phyloP scores from a whole-genome alignment of 1,284 basidiomycete species.

The Moesziomyces globuligerus region DNA sequence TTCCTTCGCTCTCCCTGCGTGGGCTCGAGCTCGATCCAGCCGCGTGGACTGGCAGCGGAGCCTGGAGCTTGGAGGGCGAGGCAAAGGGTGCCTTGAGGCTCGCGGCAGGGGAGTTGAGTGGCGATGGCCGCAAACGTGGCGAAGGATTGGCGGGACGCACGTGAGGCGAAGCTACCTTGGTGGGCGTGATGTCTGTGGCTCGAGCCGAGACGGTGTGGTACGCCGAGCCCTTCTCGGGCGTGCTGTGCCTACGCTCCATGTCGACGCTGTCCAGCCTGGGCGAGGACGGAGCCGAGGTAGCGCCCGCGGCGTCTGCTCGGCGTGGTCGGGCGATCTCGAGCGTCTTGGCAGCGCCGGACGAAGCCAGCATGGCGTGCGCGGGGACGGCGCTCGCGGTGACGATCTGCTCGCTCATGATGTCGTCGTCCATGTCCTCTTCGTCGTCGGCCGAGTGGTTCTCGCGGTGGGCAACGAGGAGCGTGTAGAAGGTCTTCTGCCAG shows the following conservation, averaged over 20 bases:
- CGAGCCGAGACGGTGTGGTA: conserved; percentile 30
- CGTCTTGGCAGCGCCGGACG: conserved; percentile 20
- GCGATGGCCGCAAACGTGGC: conserved; percentile 29
- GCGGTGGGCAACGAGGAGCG: conserved; percentile 61
- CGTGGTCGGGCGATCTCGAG: conserved; percentile 46
- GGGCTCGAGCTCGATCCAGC: conserved; percentile 13
- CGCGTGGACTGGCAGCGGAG: conserved; percentile 11
- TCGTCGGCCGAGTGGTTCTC: conserved; percentile 64
- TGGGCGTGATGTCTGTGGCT: conserved; percentile 18
- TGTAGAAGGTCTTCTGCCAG: conserved; percentile 67
- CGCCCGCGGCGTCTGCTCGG: conserved; percentile 24
- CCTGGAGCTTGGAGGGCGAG: conserved; percentile 22
- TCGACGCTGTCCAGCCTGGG: conserved; percentile 36
- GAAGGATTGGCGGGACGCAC: conserved; percentile 41
- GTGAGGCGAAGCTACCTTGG: conserved; percentile 24
- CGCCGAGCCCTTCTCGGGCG: conserved; percentile 37
- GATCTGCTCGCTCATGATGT: conserved; percentile 38
- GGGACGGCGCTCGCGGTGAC: conserved; percentile 32
- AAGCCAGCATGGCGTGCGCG: conserved; percentile 25
- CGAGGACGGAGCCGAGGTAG: conserved; percentile 29
- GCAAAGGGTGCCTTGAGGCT: conserved; percentile 12
- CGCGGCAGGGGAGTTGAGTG: conserved; percentile 31
- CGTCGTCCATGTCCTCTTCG: conserved; percentile 59
- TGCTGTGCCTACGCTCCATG: conserved; percentile 45
- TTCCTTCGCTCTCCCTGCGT: conserved; percentile 11